Evolutionary conservation across 495 filamentous ascomycete species (phyloP).

Genomic region (Tuber aestivum): DNA sequence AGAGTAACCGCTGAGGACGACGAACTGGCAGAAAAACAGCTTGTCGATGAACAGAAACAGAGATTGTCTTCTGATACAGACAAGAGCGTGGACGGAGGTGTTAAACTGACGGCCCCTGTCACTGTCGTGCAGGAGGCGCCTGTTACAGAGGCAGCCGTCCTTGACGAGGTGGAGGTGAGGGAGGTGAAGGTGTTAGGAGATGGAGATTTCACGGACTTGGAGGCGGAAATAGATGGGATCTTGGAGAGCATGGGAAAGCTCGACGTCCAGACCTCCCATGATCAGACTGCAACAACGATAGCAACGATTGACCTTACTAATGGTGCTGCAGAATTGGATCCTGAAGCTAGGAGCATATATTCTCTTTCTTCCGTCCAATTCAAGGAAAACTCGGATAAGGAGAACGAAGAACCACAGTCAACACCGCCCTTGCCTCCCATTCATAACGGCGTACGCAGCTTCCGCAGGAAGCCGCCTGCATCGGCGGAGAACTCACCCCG

Average conservation of each 20-base stretch:
- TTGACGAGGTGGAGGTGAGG: conserved; percentile 1
- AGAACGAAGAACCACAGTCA: conserved; percentile 26
- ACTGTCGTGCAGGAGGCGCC: background rate
- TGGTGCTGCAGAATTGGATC: background rate
- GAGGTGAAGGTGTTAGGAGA: conserved; percentile 14
- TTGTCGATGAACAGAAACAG: conserved; percentile 17
- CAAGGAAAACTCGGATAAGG: conserved; percentile 35
- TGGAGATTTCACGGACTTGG: conserved; percentile 19
- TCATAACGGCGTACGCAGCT: background rate
- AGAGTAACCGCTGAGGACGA: conserved; percentile 17
- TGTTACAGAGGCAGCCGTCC: conserved; percentile 2
- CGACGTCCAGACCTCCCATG: conserved; percentile 8
- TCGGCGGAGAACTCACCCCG: conserved; percentile 3
- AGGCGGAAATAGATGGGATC: conserved; percentile 29
- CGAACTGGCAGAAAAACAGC: conserved; percentile 19
- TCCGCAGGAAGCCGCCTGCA: conserved; percentile 18
- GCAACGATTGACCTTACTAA: background rate
- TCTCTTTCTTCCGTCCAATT: conserved; percentile 19
- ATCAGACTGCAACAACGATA: background rate
- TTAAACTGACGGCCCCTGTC: background rate
- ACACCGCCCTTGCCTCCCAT: background rate
- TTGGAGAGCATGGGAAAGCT: conserved; percentile 22
- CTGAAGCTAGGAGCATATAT: conserved; percentile 8
- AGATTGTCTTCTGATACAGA: conserved; percentile 6
- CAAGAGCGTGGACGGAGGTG: conserved; percentile 7